A percentile compares a stretch with the other conserved stretches of the same genome.
Conservation (phyloP, 139 green algal genomes). For the Closterium sp. region DNA sequence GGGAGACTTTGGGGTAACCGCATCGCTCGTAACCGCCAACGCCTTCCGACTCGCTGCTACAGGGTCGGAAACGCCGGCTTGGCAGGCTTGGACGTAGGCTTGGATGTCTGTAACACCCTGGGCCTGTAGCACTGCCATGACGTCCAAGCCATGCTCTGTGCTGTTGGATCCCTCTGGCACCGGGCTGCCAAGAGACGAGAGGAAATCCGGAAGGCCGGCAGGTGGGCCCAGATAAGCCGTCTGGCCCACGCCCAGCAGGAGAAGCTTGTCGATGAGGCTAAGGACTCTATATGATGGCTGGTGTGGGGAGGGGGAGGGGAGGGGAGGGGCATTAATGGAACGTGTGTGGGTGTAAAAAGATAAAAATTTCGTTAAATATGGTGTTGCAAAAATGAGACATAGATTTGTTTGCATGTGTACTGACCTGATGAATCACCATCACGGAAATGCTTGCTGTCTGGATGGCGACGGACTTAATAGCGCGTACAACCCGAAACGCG, state of each 20-base stretch:
- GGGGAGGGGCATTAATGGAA: too few relatives aligned
- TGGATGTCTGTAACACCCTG: background rate
- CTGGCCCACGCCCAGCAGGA: too few relatives aligned
- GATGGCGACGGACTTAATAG: background rate
- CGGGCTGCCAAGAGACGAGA: background rate
- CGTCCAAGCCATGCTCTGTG: background rate
- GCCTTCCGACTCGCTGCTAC: background rate
- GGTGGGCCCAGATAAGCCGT: background rate
- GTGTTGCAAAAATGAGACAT: too few relatives aligned
- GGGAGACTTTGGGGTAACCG: background rate
- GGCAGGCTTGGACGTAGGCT: background rate
- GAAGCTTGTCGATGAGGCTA: too few relatives aligned
- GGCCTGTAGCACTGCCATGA: background rate
- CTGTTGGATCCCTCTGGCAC: background rate
- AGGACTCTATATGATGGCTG: too few relatives aligned
- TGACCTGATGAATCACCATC: too few relatives aligned
- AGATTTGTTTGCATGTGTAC: too few relatives aligned
- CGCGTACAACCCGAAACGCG: slow-evolving; percentile 45
- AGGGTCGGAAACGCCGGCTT: background rate
- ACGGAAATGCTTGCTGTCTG: background rate
- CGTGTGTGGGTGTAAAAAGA: background rate
- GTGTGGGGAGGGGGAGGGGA: background rate
- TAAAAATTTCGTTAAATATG: background rate
- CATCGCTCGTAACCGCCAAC: background rate
- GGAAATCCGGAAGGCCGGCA: background rate